Conservation (phyloP, 257 asterid genomes). For the Vinca minor region DNA sequence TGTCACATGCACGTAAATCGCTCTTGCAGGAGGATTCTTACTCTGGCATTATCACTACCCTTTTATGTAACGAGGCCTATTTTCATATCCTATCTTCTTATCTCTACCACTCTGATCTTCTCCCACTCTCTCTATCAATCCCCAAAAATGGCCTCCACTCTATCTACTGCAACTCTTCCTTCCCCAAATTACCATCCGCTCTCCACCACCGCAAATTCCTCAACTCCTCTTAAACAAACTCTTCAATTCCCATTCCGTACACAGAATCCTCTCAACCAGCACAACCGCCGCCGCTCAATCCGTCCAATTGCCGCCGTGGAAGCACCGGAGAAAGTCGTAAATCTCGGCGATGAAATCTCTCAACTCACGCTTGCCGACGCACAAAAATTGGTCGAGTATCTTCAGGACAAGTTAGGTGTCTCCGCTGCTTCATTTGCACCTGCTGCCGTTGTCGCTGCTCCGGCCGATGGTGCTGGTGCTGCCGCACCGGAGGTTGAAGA, state of each 20-base stretch:
- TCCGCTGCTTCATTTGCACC: conserved; percentile 88
- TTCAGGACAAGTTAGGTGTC: conserved; percentile 91
- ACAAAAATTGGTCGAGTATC: conserved; percentile 90
- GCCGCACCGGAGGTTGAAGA: conserved; percentile 67
- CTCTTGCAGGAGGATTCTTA: too few species aligned
- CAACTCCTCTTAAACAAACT: conserved; percentile 32
- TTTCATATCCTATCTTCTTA: conserved; percentile 26
- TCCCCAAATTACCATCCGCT: conserved; percentile 27
- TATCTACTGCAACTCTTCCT: conserved; percentile 40
- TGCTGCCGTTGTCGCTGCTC: conserved; percentile 42
- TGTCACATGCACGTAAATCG: too few species aligned
- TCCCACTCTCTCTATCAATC: too few species aligned
- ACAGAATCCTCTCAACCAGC: conserved; percentile 24
- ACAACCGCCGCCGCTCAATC: conserved; percentile 50
- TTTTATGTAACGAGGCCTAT: too few species aligned
- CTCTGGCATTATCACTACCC: too few species aligned
- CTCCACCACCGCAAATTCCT: conserved; percentile 1
- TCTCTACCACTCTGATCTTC: conserved; percentile 7
- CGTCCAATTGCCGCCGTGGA: conserved; percentile 70
- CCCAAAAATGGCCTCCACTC: conserved; percentile 65
- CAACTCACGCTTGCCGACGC: conserved; percentile 73
- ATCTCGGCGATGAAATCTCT: conserved; percentile 77
- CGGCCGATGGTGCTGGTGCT: conserved; percentile 25
- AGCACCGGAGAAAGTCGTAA: conserved; percentile 78
- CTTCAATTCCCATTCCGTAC: conserved; percentile 31